Base-by-base conservation (phyloP, 2,329 filamentous ascomycete species). In the Raffaelea albimanens region DNA sequence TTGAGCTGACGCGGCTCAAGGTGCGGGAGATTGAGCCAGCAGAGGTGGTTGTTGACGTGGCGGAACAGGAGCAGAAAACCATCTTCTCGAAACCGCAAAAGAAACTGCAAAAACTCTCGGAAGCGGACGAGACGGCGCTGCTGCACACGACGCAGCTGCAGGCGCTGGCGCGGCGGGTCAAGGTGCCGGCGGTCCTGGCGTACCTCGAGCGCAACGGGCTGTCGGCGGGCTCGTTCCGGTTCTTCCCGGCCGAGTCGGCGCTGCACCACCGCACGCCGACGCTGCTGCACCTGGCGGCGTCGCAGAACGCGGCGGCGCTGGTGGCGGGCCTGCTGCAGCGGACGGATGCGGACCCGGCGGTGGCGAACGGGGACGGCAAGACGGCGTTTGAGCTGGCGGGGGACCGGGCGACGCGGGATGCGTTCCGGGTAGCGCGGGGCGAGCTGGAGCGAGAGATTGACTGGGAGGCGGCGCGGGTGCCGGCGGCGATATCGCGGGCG, bases 1-100 rank as follows among this genome's bases (percentile, higher is more conserved):
- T 95, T 52, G 93, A 98, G 67, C 75, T 98, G 29, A 98, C 93
- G 0, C 75, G 93, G 16, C 75, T 96, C 16, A 96, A 98, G 64
- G 75, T 95, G 42, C 81, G 80, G 43, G 83, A 86, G 52, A 76
- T 97, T 23, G 76, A 87, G 49, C 84, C 88, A 61, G 63, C 55
- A 65, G 4, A 44, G 29, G 22, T 22, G 19, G 33, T 18, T 5
- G 40, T 20, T 3, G 75, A 72, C 3, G 75, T 81, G 29, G 9
- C 20, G 8, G 14, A 29, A n/a, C 44, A 38, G 33, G 33, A 44
- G 39, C 43, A 34, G 9, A 33, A 39, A n/a, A n/a, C n/a, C n/a
- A n/a, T 44, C 31, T 9, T 34, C 31, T 34, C 31, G 10, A 34
- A 34, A 34, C 9, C 31, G 31, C 31, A 9, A 34, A 34, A 46